phyloP scores from a whole-genome alignment of 345 rosid genomes.

The Turritis glabra region DNA sequence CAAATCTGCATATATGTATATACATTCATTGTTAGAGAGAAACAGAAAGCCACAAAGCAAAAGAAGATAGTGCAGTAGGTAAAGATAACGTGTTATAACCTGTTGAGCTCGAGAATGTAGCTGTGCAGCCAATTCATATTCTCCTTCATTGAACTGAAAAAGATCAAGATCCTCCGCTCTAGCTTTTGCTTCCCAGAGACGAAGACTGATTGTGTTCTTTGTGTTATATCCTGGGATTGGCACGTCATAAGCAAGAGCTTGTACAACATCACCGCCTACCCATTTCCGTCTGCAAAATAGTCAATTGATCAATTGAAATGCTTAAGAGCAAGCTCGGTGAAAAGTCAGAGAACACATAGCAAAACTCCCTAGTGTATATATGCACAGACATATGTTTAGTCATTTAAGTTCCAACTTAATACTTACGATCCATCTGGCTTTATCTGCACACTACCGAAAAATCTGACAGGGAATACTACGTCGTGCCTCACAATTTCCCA shows the following conservation, averaged over 20 bases:
- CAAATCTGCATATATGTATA: slow-evolving; percentile 63
- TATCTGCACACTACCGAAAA: slow-evolving; percentile 76
- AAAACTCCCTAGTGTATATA: neutral
- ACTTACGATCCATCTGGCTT: slow-evolving; percentile 88
- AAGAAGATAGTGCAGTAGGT: slow-evolving; percentile 15
- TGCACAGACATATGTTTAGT: neutral
- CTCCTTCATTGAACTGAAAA: slow-evolving; percentile 92
- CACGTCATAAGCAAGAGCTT: slow-evolving; percentile 93
- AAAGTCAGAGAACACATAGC: neutral
- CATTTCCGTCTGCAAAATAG: slow-evolving; percentile 67
- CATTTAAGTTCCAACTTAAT: slow-evolving; percentile 19
- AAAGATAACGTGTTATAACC: slow-evolving; percentile 41
- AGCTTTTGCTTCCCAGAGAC: slow-evolving; percentile 97
- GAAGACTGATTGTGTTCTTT: slow-evolving; percentile 94
- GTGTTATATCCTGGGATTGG: slow-evolving; percentile 96
- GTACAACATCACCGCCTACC: slow-evolving; percentile 85
- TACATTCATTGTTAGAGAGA: neutral
- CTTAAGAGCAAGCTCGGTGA: slow-evolving; percentile 11
- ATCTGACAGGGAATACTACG: slow-evolving; percentile 81
- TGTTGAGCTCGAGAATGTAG: slow-evolving; percentile 82
- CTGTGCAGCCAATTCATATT: slow-evolving; percentile 87
- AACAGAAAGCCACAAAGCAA: slow-evolving; percentile 4
- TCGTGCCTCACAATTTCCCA: slow-evolving; percentile 99
- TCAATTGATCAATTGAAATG: slow-evolving; percentile 19
- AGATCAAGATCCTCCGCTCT: slow-evolving; percentile 72